Conservation (phyloP, 257 asterid genomes). For the Fraxinus quadrangulata region DNA sequence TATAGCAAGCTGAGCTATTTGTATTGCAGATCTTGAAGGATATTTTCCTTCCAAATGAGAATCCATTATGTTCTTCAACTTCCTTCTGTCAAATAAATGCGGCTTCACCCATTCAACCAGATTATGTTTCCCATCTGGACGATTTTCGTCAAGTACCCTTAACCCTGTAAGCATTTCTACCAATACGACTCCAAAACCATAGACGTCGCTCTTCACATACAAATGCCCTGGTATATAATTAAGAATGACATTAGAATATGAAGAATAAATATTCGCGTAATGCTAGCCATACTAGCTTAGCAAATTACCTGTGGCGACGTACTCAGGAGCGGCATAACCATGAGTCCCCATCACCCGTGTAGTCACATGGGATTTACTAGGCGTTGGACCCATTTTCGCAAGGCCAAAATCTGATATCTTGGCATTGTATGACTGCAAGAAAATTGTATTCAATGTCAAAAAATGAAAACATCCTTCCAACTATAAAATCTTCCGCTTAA, state of each 20-base stretch:
- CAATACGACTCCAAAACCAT: slow-evolving; percentile 55
- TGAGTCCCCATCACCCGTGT: slow-evolving; percentile 58
- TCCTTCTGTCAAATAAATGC: slow-evolving; percentile 46
- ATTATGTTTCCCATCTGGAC: slow-evolving; percentile 43
- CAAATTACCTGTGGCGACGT: slow-evolving; percentile 52
- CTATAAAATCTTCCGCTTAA: no score
- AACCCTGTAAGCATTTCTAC: slow-evolving; percentile 59
- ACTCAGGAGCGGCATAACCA: slow-evolving; percentile 62
- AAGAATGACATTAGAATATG: slow-evolving; percentile 18
- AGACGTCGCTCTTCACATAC: slow-evolving; percentile 63
- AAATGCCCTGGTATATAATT: slow-evolving; percentile 45
- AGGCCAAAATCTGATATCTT: slow-evolving; percentile 62
- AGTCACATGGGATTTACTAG: slow-evolving; percentile 49
- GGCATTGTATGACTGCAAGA: slow-evolving; percentile 46
- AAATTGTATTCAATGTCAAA: not conserved
- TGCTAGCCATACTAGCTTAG: not conserved
- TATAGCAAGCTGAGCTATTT: slow-evolving; percentile 48
- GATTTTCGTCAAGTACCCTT: slow-evolving; percentile 45
- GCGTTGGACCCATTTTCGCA: slow-evolving; percentile 56
- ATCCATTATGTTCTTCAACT: slow-evolving; percentile 53
- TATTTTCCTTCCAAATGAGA: slow-evolving; percentile 43
- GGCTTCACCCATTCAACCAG: slow-evolving; percentile 60
- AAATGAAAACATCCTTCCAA: not conserved
- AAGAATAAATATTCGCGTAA: not conserved
- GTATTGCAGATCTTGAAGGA: slow-evolving; percentile 43